A percentile compares a stretch with the other conserved stretches of the same genome.
These are phyloP conservation scores for Rosa multiflora DNA, from an alignment of 306 rosid species.

Conservation along the genomic window DNA sequence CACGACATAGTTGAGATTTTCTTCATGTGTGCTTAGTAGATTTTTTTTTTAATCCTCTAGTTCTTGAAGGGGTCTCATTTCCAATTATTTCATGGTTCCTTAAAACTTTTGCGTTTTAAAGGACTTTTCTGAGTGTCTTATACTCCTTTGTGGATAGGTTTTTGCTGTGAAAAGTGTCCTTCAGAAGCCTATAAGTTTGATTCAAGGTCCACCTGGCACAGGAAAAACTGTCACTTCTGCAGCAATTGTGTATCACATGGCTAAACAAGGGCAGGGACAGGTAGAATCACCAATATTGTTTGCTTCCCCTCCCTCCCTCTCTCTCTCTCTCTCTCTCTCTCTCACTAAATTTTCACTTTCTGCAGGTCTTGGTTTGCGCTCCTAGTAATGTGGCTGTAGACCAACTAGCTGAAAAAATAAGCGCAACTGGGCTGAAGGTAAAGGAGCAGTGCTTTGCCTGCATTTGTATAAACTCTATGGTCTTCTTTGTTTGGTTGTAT, in stretches of 20 bases:
- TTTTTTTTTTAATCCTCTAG: background rate
- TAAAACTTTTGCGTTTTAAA: background rate
- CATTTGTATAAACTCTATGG: background rate
- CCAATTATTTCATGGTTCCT: background rate
- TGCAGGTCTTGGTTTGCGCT: conserved; percentile 96
- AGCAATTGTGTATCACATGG: conserved; percentile 99
- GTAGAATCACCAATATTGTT: conserved; percentile 28
- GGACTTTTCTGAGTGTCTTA: conserved; percentile 5
- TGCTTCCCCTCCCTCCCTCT: background rate
- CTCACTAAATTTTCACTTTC: conserved; percentile 3
- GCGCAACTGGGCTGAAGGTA: conserved; percentile 99
- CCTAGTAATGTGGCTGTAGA: conserved; percentile 98
- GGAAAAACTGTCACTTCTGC: conserved; percentile 99
- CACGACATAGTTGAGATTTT: background rate
- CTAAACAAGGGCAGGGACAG: conserved; percentile 99
- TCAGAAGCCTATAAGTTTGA: conserved; percentile 98
- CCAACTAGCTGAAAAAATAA: conserved; percentile 97
- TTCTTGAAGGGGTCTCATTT: background rate
- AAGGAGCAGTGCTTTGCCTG: background rate
- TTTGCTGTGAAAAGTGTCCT: conserved; percentile 98
- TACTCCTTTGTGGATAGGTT: conserved; percentile 49
- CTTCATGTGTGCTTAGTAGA: background rate
- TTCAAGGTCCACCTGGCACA: conserved; percentile 99
- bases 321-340: background rate
- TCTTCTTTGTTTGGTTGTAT: background rate